Evolutionary conservation across 2,329 filamentous ascomycete genomes (phyloP).

Genomic region (Fusarium zealandicum): DNA sequence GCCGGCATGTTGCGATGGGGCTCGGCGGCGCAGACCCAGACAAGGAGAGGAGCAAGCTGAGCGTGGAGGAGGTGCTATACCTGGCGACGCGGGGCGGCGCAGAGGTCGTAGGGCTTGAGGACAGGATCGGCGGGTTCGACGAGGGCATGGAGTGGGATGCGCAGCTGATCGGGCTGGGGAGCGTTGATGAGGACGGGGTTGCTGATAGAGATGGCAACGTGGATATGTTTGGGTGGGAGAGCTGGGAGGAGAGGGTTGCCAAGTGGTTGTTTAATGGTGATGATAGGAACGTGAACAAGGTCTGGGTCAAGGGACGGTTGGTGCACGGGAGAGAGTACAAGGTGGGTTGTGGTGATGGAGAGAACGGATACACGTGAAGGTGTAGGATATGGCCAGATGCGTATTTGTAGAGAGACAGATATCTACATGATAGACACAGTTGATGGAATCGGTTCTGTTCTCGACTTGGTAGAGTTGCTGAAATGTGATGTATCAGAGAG

Average conservation of each 20-base stretch:
- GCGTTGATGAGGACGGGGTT: constrained; percentile 53
- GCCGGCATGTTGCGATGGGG: constrained; percentile 71
- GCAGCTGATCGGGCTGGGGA: constrained; percentile 75
- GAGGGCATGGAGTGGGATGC: constrained; percentile 91
- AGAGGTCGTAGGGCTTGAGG: constrained; percentile 75
- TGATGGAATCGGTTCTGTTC: too few species aligned
- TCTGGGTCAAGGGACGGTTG: constrained; percentile 87
- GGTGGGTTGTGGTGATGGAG: neutral
- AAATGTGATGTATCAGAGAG: too few species aligned
- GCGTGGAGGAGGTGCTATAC: constrained; percentile 86
- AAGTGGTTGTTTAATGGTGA: constrained; percentile 97
- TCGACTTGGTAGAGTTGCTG: too few species aligned
- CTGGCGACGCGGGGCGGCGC: constrained; percentile 91
- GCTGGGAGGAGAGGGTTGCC: constrained; percentile 82
- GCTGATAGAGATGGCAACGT: constrained; percentile 66
- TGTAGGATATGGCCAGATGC: too few species aligned
- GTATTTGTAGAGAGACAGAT: too few species aligned
- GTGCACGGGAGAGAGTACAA: constrained; percentile 64
- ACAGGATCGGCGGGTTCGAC: constrained; percentile 80
- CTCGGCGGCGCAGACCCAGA: constrained; percentile 40
- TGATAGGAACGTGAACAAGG: constrained; percentile 85
- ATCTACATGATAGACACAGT: too few species aligned
- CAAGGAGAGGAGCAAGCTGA: constrained; percentile 68
- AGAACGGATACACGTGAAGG: too few species aligned
- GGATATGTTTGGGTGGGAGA: constrained; percentile 91